Percentiles rank a stretch among this genome's conserved stretches.
Evolutionary conservation across 306 rosid species (phyloP).

Genomic region (Crotalaria pallida): DNA sequence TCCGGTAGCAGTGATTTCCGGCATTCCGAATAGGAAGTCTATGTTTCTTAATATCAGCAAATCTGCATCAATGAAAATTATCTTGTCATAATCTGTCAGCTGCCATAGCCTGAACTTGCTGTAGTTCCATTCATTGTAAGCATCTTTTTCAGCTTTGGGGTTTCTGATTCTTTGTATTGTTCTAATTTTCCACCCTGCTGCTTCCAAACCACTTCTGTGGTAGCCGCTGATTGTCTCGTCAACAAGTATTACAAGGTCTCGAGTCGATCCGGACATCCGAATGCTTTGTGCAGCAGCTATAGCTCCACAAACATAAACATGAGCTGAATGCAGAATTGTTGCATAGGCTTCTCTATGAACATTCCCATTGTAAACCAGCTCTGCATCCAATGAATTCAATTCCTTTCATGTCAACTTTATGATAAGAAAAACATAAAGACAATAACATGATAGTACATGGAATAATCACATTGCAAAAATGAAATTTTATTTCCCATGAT

Average conservation of each 20-base stretch:
- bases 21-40: conserved; percentile 81
- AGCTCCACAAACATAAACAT: conserved; percentile 92
- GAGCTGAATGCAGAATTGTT: conserved; percentile 92
- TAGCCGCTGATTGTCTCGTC: conserved; percentile 77
- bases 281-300: conserved; percentile 95
- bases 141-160: conserved; percentile 94
- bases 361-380: conserved; percentile 58
- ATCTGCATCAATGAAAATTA: conserved; percentile 93
- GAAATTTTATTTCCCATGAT: background rate
- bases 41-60: conserved; percentile 73
- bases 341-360: conserved; percentile 78
- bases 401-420: background rate
- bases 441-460: background rate
- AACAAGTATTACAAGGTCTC: conserved; percentile 90
- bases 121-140: conserved; percentile 96
- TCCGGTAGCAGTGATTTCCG: conserved; percentile 89
- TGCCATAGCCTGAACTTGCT: conserved; percentile 97
- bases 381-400: conserved; percentile 43
- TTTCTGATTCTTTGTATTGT: conserved; percentile 79
- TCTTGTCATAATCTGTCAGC: conserved; percentile 87
- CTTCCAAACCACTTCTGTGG: conserved; percentile 84
- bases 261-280: conserved; percentile 75
- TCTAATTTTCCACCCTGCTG: conserved; percentile 94
- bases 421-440: background rate
- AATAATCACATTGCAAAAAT: conserved; percentile 10